Evolutionary conservation across 1,284 basidiomycete species (phyloP).

Genomic region (Kwoniella shivajii): DNA sequence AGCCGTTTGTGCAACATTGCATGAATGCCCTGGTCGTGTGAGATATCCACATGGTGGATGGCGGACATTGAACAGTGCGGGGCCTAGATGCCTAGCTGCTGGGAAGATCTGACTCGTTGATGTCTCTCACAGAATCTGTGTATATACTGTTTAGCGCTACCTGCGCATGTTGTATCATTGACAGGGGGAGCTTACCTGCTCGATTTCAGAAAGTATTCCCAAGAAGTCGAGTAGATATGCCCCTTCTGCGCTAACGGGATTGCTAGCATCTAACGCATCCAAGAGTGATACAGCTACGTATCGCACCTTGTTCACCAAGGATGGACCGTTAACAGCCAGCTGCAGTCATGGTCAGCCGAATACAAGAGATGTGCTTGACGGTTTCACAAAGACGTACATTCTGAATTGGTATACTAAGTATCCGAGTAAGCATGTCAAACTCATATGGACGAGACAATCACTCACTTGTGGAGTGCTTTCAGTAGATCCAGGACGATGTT

Average conservation of each 20-base stretch:
- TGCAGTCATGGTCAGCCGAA: not conserved
- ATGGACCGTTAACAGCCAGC: constrained; percentile 11
- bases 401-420: constrained; percentile 11
- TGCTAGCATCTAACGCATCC: constrained; percentile 1
- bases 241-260: constrained; percentile 6
- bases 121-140: too few species aligned
- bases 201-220: constrained; percentile 11
- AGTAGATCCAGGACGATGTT: constrained; percentile 4
- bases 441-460: not conserved
- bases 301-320: constrained; percentile 12
- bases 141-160: too few species aligned
- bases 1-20: too few species aligned
- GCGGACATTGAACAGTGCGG: too few species aligned
- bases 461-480: constrained; percentile 9
- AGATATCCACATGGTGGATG: too few species aligned
- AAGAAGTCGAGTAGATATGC: constrained; percentile 8
- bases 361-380: not conserved
- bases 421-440: not conserved
- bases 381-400: not conserved
- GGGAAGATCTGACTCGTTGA: too few species aligned
- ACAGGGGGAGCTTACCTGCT: constrained; percentile 3
- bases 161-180: too few species aligned
- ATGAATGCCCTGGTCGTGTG: too few species aligned
- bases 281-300: constrained; percentile 10
- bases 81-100: too few species aligned